Evolutionary conservation across 2,329 filamentous ascomycete species (phyloP).

Genomic region (Beauveria caledonica): DNA sequence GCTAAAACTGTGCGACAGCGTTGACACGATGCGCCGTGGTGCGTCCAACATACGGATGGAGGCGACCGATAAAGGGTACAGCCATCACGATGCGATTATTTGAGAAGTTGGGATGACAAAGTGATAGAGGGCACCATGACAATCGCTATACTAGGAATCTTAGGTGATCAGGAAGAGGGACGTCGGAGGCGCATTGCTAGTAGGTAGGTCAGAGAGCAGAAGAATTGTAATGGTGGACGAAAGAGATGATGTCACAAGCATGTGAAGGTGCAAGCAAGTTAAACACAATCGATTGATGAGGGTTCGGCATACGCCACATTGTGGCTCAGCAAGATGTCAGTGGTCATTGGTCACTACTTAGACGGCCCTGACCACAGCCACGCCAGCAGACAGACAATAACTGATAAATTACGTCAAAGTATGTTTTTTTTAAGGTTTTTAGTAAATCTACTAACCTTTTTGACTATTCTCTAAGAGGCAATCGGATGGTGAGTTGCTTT

Average conservation of each 20-base stretch:
- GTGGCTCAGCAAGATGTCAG: no score
- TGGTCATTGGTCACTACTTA: no score
- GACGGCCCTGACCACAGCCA: no score
- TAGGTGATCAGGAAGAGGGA: neutral
- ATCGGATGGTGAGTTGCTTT: no score
- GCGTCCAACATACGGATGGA: conserved; percentile 38
- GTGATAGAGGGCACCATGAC: conserved; percentile 2
- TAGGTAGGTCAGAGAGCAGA: neutral
- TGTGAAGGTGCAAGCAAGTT: conserved; percentile 1
- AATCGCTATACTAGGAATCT: neutral
- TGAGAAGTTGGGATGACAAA: neutral
- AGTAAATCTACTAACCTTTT: no score
- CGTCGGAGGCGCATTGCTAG: neutral
- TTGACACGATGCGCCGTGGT: neutral
- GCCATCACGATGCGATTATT: conserved; percentile 32
- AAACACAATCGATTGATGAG: neutral
- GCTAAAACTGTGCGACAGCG: neutral
- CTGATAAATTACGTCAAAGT: no score
- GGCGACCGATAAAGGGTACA: conserved; percentile 44
- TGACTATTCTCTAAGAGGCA: no score
- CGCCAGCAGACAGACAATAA: no score
- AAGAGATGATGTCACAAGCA: conserved; percentile 17
- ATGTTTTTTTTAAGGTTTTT: no score
- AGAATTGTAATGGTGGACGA: neutral
- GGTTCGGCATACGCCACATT: no score